Evolutionary conservation across 2,329 filamentous ascomycete species (phyloP).

Genomic region (Alternaria sp.): DNA sequence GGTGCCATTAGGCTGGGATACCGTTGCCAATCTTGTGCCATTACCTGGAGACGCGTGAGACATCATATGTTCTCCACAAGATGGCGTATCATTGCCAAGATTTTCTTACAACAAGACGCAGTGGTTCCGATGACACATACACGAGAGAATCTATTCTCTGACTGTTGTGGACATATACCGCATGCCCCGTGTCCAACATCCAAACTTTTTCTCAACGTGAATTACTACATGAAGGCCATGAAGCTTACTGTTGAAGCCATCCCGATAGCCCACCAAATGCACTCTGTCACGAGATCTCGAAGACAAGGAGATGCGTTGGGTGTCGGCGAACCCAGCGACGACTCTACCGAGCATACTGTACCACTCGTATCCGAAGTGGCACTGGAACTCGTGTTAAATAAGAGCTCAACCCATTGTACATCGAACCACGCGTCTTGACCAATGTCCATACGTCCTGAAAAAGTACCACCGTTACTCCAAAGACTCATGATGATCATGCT

Average conservation of each 20-base stretch:
- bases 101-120: no score
- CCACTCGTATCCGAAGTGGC: not conserved
- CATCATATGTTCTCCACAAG: no score
- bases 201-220: fast-evolving
- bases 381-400: constrained; percentile 17
- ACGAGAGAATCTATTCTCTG: no score
- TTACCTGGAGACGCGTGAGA: no score
- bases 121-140: no score
- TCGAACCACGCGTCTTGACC: constrained; percentile 19
- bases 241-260: not conserved
- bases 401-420: constrained; percentile 22
- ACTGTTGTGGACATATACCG: no score
- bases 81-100: no score
- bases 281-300: not conserved
- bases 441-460: constrained; percentile 17
- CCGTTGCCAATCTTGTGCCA: no score
- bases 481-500: constrained; percentile 21
- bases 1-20: no score
- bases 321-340: constrained; percentile 6
- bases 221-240: not conserved
- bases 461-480: constrained; percentile 22
- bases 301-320: not conserved
- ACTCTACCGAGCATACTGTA: constrained; percentile 7
- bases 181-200: no score
- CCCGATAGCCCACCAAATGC: not conserved